Evolutionary conservation across 2,329 filamentous ascomycete genomes (phyloP).

Genomic region (Akanthomyces lecanii): DNA sequence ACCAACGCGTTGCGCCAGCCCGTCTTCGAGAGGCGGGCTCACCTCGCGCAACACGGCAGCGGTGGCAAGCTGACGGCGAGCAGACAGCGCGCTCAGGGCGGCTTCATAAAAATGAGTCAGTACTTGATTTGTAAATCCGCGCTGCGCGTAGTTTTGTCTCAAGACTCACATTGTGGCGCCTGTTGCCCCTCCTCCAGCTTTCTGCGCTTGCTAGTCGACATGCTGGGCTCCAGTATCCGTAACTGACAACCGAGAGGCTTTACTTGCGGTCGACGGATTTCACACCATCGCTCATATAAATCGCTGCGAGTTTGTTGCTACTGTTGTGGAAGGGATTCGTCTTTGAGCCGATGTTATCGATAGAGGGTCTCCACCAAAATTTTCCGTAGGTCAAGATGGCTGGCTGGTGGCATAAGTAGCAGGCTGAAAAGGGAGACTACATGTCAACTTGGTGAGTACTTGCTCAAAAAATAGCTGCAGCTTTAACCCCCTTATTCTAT

Average conservation of each 20-base stretch:
- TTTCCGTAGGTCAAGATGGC: background rate
- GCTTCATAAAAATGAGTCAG: constrained; percentile 14
- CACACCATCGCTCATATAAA: background rate
- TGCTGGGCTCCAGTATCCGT: background rate
- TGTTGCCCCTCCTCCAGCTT: constrained; percentile 32
- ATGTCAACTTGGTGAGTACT: background rate
- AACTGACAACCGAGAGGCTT: background rate
- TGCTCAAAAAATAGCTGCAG: background rate
- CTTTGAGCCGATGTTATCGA: constrained; percentile 6
- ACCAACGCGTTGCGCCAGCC: background rate
- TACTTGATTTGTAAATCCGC: background rate
- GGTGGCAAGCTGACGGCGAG: constrained; percentile 28
- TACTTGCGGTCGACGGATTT: background rate
- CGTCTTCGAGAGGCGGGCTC: background rate
- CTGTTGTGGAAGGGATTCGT: background rate
- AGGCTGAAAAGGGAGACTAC: background rate
- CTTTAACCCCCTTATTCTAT: background rate
- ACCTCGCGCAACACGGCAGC: constrained; percentile 9
- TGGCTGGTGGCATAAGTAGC: background rate
- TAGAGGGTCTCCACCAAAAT: constrained; percentile 5
- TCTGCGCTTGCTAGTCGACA: constrained; percentile 33
- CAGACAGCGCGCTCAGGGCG: constrained; percentile 36
- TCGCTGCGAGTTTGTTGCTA: background rate
- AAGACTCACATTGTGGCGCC: constrained; percentile 28
- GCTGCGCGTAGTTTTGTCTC: background rate